These are phyloP conservation scores for Populus euphratica DNA, from an alignment of 345 rosid species.

Conservation along the genomic window DNA sequence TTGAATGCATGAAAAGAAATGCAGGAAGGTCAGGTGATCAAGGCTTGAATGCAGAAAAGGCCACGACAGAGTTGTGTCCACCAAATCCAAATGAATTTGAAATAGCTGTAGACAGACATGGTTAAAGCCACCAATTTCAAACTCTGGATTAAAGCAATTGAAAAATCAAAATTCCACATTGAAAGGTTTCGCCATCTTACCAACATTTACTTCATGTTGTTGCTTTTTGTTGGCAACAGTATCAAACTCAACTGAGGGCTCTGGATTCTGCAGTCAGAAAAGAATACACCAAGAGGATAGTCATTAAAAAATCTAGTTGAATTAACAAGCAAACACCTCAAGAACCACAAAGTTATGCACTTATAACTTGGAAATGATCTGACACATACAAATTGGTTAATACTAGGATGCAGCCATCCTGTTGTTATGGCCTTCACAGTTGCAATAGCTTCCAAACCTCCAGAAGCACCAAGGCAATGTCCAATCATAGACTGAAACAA, in stretches of 20 bases:
- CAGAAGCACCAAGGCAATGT: constrained; percentile 98
- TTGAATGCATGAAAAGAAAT: not conserved
- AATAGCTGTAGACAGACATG: constrained; percentile 54
- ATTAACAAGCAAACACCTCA: not conserved
- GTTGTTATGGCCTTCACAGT: constrained; percentile 80
- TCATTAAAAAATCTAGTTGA: not conserved
- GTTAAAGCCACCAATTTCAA: not conserved
- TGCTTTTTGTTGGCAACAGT: constrained; percentile 77
- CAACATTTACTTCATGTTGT: constrained; percentile 95
- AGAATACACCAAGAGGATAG: not conserved
- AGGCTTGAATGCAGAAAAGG: constrained; percentile 83
- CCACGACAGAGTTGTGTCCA: constrained; percentile 98
- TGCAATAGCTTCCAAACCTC: constrained; percentile 97
- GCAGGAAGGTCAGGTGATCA: constrained; percentile 29
- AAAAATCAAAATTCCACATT: not conserved
- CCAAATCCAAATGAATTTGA: constrained; percentile 97
- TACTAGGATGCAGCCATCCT: constrained; percentile 94
- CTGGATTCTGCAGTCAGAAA: constrained; percentile 61
- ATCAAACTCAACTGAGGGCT: constrained; percentile 84
- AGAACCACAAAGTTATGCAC: not conserved
- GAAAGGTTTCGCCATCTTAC: constrained; percentile 44
- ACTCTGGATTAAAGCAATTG: not conserved
- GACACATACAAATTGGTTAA: constrained; percentile 85
- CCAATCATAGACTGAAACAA: constrained; percentile 90
- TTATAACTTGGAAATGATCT: not conserved